These are phyloP conservation scores for Aspergillus intermedius DNA, from an alignment of 2,329 filamentous ascomycete species.

Conservation along the genomic window DNA sequence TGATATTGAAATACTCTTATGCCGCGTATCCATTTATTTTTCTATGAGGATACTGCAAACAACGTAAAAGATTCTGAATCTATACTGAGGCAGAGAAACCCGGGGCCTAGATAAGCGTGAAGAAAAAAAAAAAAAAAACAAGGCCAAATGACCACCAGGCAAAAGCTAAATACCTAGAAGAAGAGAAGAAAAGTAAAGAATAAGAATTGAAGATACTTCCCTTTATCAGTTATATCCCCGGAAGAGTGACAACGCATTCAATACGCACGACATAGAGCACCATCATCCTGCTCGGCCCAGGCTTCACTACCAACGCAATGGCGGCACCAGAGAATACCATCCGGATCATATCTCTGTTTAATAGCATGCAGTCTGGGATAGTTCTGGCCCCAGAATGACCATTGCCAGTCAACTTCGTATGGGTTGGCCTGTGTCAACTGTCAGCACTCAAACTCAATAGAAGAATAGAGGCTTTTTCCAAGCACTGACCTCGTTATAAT, in stretches of 20 bases:
- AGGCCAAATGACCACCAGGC: no score
- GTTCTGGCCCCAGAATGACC: constrained; percentile 16
- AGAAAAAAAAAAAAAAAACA: no score
- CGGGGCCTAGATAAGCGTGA: no score
- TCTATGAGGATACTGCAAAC: no score
- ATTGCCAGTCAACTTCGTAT: constrained; percentile 10
- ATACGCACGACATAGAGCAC: background rate
- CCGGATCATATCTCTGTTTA: constrained; percentile 14
- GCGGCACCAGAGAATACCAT: constrained; percentile 14
- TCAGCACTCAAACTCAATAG: background rate
- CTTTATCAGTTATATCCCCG: background rate
- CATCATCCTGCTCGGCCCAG: constrained; percentile 10
- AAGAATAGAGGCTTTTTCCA: no score
- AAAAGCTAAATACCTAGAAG: no score
- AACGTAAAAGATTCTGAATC: no score
- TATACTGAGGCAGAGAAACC: no score
- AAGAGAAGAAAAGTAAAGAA: background rate
- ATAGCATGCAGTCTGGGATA: constrained; percentile 12
- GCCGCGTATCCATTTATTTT: background rate
- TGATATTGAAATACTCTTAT: background rate
- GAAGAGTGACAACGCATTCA: background rate
- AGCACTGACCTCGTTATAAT: background rate
- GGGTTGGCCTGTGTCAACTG: constrained; percentile 7
- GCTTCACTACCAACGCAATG: constrained; percentile 21
- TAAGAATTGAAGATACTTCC: background rate